Percentiles rank a stretch among this genome's conserved stretches.
These are phyloP conservation scores for Rossbeevera mucosa DNA, from an alignment of 768 basidiomycete species.

Conservation along the genomic window DNA sequence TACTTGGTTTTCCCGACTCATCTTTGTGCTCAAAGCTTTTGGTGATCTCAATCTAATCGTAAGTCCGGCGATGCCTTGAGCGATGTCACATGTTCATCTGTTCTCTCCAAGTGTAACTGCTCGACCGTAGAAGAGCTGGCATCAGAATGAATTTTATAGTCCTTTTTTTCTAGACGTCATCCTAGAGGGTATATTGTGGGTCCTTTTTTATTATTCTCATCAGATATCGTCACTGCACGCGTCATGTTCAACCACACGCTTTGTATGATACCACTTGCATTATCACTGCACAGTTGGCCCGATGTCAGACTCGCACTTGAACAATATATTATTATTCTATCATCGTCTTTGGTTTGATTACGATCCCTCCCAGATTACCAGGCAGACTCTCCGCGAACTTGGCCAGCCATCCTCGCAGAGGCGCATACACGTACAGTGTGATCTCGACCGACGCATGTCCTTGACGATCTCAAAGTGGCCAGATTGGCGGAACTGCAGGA, in stretches of 20 bases:
- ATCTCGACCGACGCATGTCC: slow-evolving; percentile 70
- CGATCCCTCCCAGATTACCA: slow-evolving; percentile 15
- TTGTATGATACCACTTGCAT: slow-evolving; percentile 29
- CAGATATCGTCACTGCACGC: slow-evolving; percentile 39
- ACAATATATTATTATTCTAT: slow-evolving; percentile 12
- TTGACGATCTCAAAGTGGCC: slow-evolving; percentile 71
- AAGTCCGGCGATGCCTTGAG: slow-evolving; percentile 35
- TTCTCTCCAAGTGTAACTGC: slow-evolving; percentile 64
- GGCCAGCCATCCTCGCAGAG: slow-evolving; percentile 56
- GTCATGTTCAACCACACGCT: slow-evolving; percentile 67
- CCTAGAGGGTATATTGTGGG: slow-evolving; percentile 31
- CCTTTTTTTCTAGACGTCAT: slow-evolving; percentile 21
- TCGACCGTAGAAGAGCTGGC: slow-evolving; percentile 79
- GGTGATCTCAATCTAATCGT: slow-evolving; percentile 90
- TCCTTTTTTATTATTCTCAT: slow-evolving; percentile 43
- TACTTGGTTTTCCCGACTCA: slow-evolving; percentile 1
- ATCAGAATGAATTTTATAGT: slow-evolving; percentile 25
- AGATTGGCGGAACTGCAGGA: slow-evolving; percentile 37
- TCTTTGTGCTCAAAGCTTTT: slow-evolving; percentile 53
- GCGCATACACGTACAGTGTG: slow-evolving; percentile 59
- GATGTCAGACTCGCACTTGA: slow-evolving; percentile 17
- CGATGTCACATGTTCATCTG: slow-evolving; percentile 1
- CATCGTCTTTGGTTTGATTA: slow-evolving; percentile 16
- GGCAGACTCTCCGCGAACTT: slow-evolving; percentile 35
- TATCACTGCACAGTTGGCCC: slow-evolving; percentile 12